A percentile compares a stretch with the other conserved stretches of the same genome.
Conservation (phyloP, 176 grass and related monocot genomes). For the Triticum turgidum region DNA sequence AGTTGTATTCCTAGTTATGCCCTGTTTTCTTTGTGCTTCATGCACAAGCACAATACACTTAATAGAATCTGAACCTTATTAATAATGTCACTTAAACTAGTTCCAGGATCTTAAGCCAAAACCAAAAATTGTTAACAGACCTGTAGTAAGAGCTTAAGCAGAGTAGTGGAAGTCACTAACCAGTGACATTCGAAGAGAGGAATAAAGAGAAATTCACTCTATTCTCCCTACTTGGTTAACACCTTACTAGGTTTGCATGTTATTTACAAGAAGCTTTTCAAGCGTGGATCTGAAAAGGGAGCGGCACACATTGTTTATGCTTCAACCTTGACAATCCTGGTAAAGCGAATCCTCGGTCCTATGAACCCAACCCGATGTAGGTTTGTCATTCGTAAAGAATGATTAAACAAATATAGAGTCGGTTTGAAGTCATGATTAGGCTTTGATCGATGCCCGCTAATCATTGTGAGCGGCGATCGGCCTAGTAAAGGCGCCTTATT, state of each 20-base stretch:
- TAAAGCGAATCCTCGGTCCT: constrained; percentile 33
- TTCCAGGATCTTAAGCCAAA: background rate
- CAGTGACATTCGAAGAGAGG: background rate
- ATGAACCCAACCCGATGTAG: constrained; percentile 30
- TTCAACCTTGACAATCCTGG: constrained; percentile 28
- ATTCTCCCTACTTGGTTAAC: constrained; percentile 16
- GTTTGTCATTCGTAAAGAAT: constrained; percentile 18
- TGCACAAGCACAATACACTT: background rate
- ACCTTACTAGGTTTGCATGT: constrained; percentile 21
- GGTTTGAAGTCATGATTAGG: constrained; percentile 29
- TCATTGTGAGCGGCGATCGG: constrained; percentile 31
- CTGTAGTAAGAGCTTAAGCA: background rate
- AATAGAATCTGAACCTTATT: background rate
- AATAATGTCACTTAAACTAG: constrained; percentile 1
- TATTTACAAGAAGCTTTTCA: constrained; percentile 35
- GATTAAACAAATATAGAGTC: constrained; percentile 32
- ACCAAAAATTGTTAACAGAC: background rate
- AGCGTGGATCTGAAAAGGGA: constrained; percentile 38
- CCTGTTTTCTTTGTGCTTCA: background rate
- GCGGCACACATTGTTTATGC: constrained; percentile 14
- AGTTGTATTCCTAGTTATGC: background rate
- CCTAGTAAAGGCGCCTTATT: constrained; percentile 19
- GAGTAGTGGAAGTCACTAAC: background rate
- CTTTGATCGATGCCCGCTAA: constrained; percentile 32
- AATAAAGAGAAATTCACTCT: constrained; percentile 10